Conservation (phyloP, 2,329 filamentous ascomycete genomes). For the Sclerotinia glacialis region DNA sequence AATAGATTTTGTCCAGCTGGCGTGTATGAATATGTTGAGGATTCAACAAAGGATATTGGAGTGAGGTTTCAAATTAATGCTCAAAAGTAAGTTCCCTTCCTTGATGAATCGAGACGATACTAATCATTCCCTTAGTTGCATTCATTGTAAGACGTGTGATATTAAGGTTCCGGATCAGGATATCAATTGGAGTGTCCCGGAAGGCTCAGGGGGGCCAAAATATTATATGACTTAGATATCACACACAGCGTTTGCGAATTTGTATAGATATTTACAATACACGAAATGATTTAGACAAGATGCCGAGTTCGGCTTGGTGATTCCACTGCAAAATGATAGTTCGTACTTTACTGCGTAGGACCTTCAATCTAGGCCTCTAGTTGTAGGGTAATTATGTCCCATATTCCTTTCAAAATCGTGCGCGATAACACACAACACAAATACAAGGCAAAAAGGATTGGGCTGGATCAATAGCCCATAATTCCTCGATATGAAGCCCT, state of each 20-base stretch:
- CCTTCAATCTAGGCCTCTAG: not conserved
- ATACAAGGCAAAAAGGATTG: too few relatives aligned
- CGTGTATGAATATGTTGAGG: slow-evolving; percentile 97
- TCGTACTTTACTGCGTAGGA: not conserved
- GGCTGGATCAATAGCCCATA: not conserved
- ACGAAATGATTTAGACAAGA: not conserved
- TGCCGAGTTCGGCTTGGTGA: not conserved
- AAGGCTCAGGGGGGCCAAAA: slow-evolving; percentile 73
- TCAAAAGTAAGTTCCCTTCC: slow-evolving; percentile 72
- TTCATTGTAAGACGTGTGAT: slow-evolving; percentile 99
- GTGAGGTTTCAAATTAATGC: slow-evolving; percentile 97
- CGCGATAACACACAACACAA: not conserved
- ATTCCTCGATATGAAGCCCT: not conserved
- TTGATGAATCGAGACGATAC: not conserved
- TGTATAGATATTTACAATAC: not conserved
- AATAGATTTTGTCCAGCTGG: slow-evolving; percentile 96
- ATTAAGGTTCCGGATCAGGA: slow-evolving; percentile 97
- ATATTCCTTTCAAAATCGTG: not conserved
- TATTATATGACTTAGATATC: slow-evolving; percentile 59
- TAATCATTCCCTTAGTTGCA: slow-evolving; percentile 64
- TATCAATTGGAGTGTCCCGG: slow-evolving; percentile 49
- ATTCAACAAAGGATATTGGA: slow-evolving; percentile 78
- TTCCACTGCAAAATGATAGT: too few relatives aligned
- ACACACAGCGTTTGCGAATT: not conserved
- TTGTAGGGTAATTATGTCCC: not conserved